Evolutionary conservation across 2,329 filamentous ascomycete species (phyloP).

Genomic region (Xylaria sp.): DNA sequence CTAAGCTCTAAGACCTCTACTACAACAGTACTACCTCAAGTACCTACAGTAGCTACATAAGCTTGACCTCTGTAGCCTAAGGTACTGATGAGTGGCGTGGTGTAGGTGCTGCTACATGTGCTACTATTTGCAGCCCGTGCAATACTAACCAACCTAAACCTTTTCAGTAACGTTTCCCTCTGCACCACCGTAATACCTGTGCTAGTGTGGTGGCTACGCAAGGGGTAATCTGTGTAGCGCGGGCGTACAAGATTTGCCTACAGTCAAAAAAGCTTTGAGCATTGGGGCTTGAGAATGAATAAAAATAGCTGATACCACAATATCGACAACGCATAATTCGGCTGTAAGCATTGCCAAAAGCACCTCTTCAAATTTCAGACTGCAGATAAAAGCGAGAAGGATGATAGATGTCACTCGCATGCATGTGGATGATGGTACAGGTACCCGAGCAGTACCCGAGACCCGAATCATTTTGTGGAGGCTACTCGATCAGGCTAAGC

Average conservation of each 20-base stretch:
- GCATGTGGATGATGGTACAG: not conserved
- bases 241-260: too few species aligned
- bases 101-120: not conserved
- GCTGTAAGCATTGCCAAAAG: constrained; percentile 11
- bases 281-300: not conserved
- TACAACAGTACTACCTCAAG: not conserved
- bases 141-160: too few species aligned
- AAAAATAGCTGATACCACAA: not conserved
- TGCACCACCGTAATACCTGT: too few species aligned
- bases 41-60: not conserved
- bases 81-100: not conserved
- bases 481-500: constrained; percentile 13
- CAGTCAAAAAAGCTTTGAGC: too few species aligned
- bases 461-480: constrained; percentile 1
- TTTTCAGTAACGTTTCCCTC: too few species aligned
- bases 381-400: not conserved
- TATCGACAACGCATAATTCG: constrained; percentile 7
- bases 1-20: not conserved
- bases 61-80: not conserved
- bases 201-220: too few species aligned
- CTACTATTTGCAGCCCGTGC: constrained; percentile 8
- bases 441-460: constrained; percentile 7
- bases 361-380: not conserved
- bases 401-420: constrained; percentile 1
- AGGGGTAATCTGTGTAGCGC: not conserved